These are phyloP conservation scores for Coemansia asiatica DNA, from an alignment of 192 early-diverging fungal species.

Conservation along the genomic window DNA sequence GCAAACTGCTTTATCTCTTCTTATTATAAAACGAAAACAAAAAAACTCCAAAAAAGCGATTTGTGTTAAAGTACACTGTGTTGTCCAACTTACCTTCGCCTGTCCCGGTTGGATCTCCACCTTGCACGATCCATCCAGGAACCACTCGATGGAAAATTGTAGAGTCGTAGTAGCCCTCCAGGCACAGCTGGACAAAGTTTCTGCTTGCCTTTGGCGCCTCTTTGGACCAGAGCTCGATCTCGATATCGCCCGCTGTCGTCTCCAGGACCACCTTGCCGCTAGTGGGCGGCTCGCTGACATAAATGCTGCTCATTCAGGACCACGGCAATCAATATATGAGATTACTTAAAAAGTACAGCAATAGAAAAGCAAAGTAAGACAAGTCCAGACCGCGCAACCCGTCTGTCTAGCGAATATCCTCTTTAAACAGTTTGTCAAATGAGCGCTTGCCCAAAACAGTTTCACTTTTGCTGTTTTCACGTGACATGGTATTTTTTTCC, in stretches of 20 bases:
- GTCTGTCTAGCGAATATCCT: too few species aligned
- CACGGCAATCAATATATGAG: neutral
- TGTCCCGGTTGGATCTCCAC: constrained; percentile 91
- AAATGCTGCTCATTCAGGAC: constrained; percentile 42
- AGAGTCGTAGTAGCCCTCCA: constrained; percentile 87
- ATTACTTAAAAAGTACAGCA: neutral
- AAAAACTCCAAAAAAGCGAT: too few species aligned
- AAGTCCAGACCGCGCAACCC: neutral
- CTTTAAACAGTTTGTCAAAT: too few species aligned
- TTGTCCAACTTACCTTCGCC: constrained; percentile 59
- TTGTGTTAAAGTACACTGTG: too few species aligned
- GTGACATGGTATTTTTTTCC: too few species aligned
- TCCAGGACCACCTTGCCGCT: constrained; percentile 80
- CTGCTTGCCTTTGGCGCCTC: constrained; percentile 86
- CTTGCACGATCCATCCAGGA: constrained; percentile 90
- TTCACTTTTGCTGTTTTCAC: too few species aligned
- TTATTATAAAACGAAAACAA: too few species aligned
- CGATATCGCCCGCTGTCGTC: constrained; percentile 82
- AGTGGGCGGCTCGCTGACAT: constrained; percentile 51
- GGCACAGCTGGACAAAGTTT: constrained; percentile 93
- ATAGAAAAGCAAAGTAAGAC: neutral
- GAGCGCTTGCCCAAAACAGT: too few species aligned
- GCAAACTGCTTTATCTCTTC: too few species aligned
- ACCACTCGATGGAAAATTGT: constrained; percentile 90
- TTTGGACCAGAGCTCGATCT: constrained; percentile 94